Base-by-base conservation (phyloP, 2,329 filamentous ascomycete species). In the Cercospora canescens region DNA sequence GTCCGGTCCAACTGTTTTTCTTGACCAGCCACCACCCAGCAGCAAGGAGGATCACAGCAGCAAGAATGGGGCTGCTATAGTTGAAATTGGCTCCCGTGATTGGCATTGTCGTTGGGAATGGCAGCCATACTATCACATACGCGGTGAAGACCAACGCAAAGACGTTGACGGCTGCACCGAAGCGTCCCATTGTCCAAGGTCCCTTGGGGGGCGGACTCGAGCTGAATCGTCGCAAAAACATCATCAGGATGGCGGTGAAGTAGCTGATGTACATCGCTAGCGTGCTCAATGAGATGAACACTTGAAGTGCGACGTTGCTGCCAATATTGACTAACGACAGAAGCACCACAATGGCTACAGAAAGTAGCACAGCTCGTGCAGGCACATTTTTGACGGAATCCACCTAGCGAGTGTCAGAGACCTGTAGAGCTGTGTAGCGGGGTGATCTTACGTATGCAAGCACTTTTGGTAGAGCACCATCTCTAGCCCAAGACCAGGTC, bases 401-500 rank as follows among this genome's bases (percentile, higher is more conserved):
- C 24, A 69, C 67, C 67, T 67, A 26, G n/a, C 34, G 24, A 21
- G 52, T 8, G 32, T 64, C 45, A 64, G 65, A 6, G 11, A 54
- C 9, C 8, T 7, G 16, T 35, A 21, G 21, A n/a, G 6, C n/a
- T 9, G 16, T 54, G 3, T 24, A 11, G 21, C 16, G 9, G 34
- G 21, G 34, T n/a, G 11, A 4, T 61, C 68, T 66, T 48, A 74
- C 69, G 45, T 74, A 66, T 21, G 73, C 66, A 28, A 74, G 67
- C 57, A 67, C 69, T 26, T 65, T 63, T 6, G 72, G 71, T 21
- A 73, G 56, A 7, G 64, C 72, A n/a, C 72, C 70, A 52, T 73
- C 72, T 55, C 72, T 66, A n/a, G 72, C 69, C 70, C 69, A 73
- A 16, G 65, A 67, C 72, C 72, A 73, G n/a, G 63, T 72, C 11